Percentiles rank a stretch among this genome's conserved stretches.
phyloP scores from a whole-genome alignment of 2,329 filamentous ascomycete species.

The Septoria linicola region DNA sequence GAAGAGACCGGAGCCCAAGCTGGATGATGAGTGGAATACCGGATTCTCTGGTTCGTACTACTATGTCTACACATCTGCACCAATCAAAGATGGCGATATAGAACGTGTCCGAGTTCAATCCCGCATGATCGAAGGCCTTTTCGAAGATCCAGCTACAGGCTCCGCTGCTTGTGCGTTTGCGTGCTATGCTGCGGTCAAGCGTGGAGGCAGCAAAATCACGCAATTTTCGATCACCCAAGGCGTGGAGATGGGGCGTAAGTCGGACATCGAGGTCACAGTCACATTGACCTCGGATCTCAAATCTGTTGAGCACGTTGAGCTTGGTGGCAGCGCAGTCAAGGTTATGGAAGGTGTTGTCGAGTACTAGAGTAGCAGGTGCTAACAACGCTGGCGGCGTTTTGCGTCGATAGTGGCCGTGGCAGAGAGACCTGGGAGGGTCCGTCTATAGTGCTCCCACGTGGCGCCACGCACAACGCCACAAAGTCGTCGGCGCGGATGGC shows the following conservation, averaged over 20 bases:
- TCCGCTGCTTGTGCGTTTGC: slow-evolving; percentile 51
- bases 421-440: too few relatives aligned
- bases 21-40: slow-evolving; percentile 53
- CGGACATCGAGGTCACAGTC: slow-evolving; percentile 51
- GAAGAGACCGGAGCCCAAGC: slow-evolving; percentile 37
- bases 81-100: slow-evolving; percentile 32
- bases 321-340: slow-evolving; percentile 46
- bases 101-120: slow-evolving; percentile 48
- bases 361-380: slow-evolving; percentile 12
- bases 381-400: too few relatives aligned
- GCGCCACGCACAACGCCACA: background rate
- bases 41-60: slow-evolving; percentile 60
- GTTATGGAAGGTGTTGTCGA: slow-evolving; percentile 42
- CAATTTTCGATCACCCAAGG: slow-evolving; percentile 50
- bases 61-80: slow-evolving; percentile 49
- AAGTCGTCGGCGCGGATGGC: too few relatives aligned
- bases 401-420: too few relatives aligned
- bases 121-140: slow-evolving; percentile 57
- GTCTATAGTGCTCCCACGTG: background rate
- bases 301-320: slow-evolving; percentile 43
- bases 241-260: slow-evolving; percentile 53
- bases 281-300: slow-evolving; percentile 39
- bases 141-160: slow-evolving; percentile 54
- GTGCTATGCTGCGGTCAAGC: slow-evolving; percentile 46
- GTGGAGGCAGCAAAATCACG: slow-evolving; percentile 29